A percentile compares a stretch with the other conserved stretches of the same genome.
These are phyloP conservation scores for Penicillium sp. DNA, from an alignment of 2,329 filamentous ascomycete species.

Conservation along the genomic window DNA sequence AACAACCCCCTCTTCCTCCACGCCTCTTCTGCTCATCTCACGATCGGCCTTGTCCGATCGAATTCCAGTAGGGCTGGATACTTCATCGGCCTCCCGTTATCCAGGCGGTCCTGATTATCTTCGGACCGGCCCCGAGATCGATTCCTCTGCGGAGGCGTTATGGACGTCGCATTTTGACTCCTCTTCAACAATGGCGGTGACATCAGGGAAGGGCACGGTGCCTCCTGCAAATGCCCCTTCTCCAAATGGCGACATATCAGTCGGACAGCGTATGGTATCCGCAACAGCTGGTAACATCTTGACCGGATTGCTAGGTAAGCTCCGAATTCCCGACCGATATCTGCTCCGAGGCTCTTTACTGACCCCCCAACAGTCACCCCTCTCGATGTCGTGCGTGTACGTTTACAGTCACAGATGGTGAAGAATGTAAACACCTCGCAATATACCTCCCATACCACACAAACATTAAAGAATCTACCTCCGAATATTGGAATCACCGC, in stretches of 20 bases:
- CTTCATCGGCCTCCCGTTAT: constrained; percentile 9
- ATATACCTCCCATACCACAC: constrained; percentile 55
- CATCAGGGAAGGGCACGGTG: constrained; percentile 30
- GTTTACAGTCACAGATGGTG: constrained; percentile 79
- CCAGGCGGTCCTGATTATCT: constrained; percentile 15
- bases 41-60: constrained; percentile 11
- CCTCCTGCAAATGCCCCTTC: constrained; percentile 23
- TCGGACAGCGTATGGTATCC: constrained; percentile 90
- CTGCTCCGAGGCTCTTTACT: constrained; percentile 9
- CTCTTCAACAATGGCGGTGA: constrained; percentile 39
- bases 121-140: constrained; percentile 11
- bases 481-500: constrained; percentile 88
- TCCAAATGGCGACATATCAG: constrained; percentile 65
- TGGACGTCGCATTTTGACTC: constrained; percentile 38
- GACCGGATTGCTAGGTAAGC: constrained; percentile 82
- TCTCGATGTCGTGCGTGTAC: constrained; percentile 93
- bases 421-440: constrained; percentile 58
- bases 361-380: constrained; percentile 72
- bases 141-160: constrained; percentile 28
- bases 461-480: constrained; percentile 69
- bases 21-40: neutral
- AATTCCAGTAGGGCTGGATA: constrained; percentile 20
- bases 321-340: constrained; percentile 5
- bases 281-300: constrained; percentile 88
- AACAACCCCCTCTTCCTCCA: constrained; percentile 2